phyloP scores from a whole-genome alignment of 140 eudicot species.

The Erigeron philadelphicus region DNA sequence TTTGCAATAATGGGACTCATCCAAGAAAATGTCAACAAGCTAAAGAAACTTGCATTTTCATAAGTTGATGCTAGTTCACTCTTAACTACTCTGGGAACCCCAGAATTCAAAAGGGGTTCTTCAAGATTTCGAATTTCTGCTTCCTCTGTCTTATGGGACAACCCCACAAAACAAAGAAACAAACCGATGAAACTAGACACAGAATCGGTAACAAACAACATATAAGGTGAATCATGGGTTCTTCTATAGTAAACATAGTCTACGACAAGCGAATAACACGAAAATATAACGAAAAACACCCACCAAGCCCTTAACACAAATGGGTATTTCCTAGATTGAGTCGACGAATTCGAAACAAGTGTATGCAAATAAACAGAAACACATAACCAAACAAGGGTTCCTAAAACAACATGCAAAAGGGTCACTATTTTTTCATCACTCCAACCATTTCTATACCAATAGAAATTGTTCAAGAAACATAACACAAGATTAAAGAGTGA shows the following conservation, averaged over 20 bases:
- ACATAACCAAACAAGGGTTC: slow-evolving; percentile 48
- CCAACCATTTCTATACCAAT: slow-evolving; percentile 75
- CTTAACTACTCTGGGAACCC: slow-evolving; percentile 25
- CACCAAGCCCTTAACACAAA: slow-evolving; percentile 69
- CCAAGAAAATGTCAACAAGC: slow-evolving; percentile 64
- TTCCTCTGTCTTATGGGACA: slow-evolving; percentile 31
- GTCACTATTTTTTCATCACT: slow-evolving; percentile 53
- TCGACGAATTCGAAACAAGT: slow-evolving; percentile 29
- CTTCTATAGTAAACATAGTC: slow-evolving; percentile 41
- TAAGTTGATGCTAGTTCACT: slow-evolving; percentile 45
- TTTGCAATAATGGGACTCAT: slow-evolving; percentile 47
- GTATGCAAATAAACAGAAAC: slow-evolving; percentile 42
- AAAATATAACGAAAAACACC: slow-evolving; percentile 48
- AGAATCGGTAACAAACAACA: slow-evolving; percentile 52
- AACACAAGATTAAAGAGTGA: slow-evolving; percentile 46
- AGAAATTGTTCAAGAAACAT: slow-evolving; percentile 52
- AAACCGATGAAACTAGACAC: slow-evolving; percentile 47
- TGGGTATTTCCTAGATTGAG: slow-evolving; percentile 42
- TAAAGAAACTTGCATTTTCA: slow-evolving; percentile 45
- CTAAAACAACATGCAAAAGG: slow-evolving; percentile 46
- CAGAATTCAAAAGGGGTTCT: slow-evolving; percentile 63
- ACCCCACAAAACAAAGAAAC: slow-evolving; percentile 52
- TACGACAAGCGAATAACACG: slow-evolving; percentile 56
- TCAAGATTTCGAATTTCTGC: slow-evolving; percentile 38
- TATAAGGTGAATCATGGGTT: slow-evolving; percentile 24